Evolutionary conservation across 352 stramenopile species (phyloP), one percentile per base, ranked within the genome.

Genomic region (Globisporangium perplexum): DNA sequence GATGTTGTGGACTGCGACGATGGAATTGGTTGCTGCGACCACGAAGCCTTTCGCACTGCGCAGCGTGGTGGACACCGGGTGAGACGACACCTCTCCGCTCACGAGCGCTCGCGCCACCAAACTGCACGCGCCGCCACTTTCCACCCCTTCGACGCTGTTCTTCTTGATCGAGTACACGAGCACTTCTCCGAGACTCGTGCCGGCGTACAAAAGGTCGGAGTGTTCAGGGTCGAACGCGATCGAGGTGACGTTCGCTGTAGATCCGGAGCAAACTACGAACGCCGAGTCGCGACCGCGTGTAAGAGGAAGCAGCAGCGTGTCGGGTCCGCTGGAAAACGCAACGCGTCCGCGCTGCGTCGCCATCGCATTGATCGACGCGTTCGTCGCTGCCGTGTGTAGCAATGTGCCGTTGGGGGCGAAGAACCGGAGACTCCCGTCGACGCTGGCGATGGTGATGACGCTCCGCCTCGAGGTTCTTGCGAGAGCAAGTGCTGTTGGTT

Each of bases 361-460:
- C 33, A 88, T 59, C 0, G 52, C 61, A 0, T 18, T 18, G 8
- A 64, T 65, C 10, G 51, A 47, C 4, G 70, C 41, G 6, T 61
- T 53, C 11, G 62, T 71, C 4, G 60, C 42, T 14, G 81, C 26
- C 17, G 69, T 57, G 20, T 75, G 72, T 5, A 88, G 50, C 30
- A 59, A 53, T 5, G 72, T 78, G 15, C 77, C 74, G 46, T 88
- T 88, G 6, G 65, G 26, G 0, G 72, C 57, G 23, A 77, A 59
- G 28, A 86, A 72, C 7, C 35, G 28, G 0, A 79, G 35, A 3
- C 50, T 51, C 0, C 43, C 43, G 24, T 65, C 50, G 0, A 56
- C 54, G 20, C 48, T 55, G 11, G 55, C 59, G 15, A 75, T 48
- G 8, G 22, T 53, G n/a, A 58, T 24, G 4, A 72, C 33, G n/a